Evolutionary conservation across 2,329 filamentous ascomycete species (phyloP).

Genomic region (Fusarium zealandicum): DNA sequence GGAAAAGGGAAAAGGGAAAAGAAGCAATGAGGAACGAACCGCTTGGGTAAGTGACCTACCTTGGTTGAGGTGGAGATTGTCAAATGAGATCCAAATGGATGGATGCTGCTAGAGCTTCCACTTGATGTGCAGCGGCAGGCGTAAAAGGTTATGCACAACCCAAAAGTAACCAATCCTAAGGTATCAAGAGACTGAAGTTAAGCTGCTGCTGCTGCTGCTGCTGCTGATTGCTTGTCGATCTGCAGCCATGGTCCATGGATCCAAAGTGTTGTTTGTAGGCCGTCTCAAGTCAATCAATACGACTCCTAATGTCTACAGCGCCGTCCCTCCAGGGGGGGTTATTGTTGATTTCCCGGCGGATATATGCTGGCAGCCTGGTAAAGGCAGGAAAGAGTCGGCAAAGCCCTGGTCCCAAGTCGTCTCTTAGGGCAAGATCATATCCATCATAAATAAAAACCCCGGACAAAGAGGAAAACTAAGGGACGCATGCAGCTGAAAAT

Average conservation of each 20-base stretch:
- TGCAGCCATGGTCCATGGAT: conserved; percentile 13
- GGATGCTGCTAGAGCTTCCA: conserved; percentile 16
- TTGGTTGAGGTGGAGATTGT: conserved; percentile 25
- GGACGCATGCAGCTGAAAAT: conserved; percentile 19
- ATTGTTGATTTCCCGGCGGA: too few relatives aligned
- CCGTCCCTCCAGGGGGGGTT: not conserved
- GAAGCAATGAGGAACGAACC: conserved; percentile 5
- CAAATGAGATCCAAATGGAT: not conserved
- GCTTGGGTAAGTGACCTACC: not conserved
- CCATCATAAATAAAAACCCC: too few relatives aligned
- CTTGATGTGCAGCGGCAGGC: not conserved
- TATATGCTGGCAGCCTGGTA: too few relatives aligned
- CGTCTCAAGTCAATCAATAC: too few relatives aligned
- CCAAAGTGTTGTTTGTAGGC: conserved; percentile 8
- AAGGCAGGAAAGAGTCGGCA: not conserved
- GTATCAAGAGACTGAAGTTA: too few relatives aligned
- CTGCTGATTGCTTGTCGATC: not conserved
- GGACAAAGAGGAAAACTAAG: not conserved
- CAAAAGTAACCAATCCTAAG: too few relatives aligned
- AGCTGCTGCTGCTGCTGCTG: not conserved
- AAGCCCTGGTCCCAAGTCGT: too few relatives aligned
- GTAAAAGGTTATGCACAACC: conserved; percentile 1
- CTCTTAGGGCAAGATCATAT: too few relatives aligned
- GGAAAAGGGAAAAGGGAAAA: conserved; percentile 13
- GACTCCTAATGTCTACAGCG: too few relatives aligned